phyloP scores from a whole-genome alignment of 192 early-diverging fungal species.

The Physocladia obscura region DNA sequence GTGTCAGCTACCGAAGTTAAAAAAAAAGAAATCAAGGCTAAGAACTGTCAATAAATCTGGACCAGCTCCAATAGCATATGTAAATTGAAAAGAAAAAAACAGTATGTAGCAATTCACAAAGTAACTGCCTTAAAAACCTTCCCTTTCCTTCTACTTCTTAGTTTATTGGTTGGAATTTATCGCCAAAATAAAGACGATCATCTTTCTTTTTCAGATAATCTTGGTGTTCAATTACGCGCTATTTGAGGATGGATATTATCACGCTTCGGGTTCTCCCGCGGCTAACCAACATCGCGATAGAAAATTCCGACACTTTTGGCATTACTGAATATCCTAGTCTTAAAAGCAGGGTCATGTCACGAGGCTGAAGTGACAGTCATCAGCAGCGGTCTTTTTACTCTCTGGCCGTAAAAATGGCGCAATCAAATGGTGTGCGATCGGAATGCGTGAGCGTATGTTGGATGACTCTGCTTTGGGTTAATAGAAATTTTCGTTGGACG shows the following conservation, averaged over 20 bases:
- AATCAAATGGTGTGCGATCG: slow-evolving; percentile 37
- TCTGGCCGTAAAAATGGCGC: slow-evolving; percentile 47
- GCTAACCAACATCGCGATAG: slow-evolving; percentile 41
- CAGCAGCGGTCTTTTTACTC: slow-evolving; percentile 20
- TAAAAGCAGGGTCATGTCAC: slow-evolving; percentile 39
- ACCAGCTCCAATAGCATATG: too few relatives aligned
- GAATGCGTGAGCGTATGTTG: neutral
- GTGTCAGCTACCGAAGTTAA: too few relatives aligned
- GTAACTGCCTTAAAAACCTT: too few relatives aligned
- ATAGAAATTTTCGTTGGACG: slow-evolving; percentile 9
- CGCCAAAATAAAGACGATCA: slow-evolving; percentile 63
- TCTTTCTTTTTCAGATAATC: slow-evolving; percentile 61
- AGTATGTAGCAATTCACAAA: too few relatives aligned
- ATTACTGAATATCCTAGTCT: neutral
- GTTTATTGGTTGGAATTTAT: too few relatives aligned
- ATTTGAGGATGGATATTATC: slow-evolving; percentile 78
- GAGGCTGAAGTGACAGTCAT: slow-evolving; percentile 70
- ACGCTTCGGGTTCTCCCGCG: slow-evolving; percentile 71
- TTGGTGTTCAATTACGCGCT: slow-evolving; percentile 59
- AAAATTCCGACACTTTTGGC: slow-evolving; percentile 26
- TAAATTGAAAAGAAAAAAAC: too few relatives aligned
- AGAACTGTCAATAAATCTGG: too few relatives aligned
- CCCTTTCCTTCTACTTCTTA: too few relatives aligned
- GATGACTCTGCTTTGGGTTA: neutral
- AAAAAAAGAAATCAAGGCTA: too few relatives aligned